Evolutionary conservation across 2,329 filamentous ascomycete genomes (phyloP).

Genomic region (Bisporella sp.): DNA sequence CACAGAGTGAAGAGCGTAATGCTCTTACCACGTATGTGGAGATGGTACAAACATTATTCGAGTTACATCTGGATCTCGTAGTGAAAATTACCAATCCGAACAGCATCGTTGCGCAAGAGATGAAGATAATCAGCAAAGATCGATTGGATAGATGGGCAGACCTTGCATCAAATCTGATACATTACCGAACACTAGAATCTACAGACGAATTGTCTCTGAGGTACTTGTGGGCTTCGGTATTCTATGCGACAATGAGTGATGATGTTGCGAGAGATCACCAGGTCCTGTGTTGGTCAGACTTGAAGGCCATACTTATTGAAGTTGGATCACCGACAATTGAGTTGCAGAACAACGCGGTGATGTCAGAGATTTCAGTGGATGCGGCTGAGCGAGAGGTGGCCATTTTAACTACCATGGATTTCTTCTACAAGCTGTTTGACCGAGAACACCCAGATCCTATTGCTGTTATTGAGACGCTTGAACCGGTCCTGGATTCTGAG

Average conservation of each 20-base stretch:
- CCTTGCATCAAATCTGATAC: slow-evolving; percentile 47
- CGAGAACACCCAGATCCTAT: slow-evolving; percentile 75
- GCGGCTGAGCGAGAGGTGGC: slow-evolving; percentile 87
- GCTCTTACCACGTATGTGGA: slow-evolving; percentile 36
- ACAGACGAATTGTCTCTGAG: slow-evolving; percentile 42
- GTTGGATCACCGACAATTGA: slow-evolving; percentile 44
- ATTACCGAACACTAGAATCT: slow-evolving; percentile 15
- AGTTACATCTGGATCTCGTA: slow-evolving; percentile 61
- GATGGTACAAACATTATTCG: slow-evolving; percentile 54
- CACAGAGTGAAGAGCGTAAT: slow-evolving; percentile 9
- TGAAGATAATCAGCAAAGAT: slow-evolving; percentile 47
- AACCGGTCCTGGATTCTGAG: slow-evolving; percentile 78
- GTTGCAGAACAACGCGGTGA: slow-evolving; percentile 78
- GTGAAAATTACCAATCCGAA: slow-evolving; percentile 53
- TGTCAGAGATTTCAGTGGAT: slow-evolving; percentile 77
- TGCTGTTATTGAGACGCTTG: slow-evolving; percentile 81
- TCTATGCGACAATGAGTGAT: slow-evolving; percentile 50
- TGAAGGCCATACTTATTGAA: slow-evolving; percentile 46
- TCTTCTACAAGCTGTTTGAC: slow-evolving; percentile 85
- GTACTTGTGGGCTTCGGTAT: slow-evolving; percentile 60
- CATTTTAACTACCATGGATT: slow-evolving; percentile 91
- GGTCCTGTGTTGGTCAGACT: slow-evolving; percentile 54
- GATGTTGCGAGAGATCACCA: slow-evolving; percentile 51
- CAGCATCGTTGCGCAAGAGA: slow-evolving; percentile 45
- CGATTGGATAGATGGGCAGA: slow-evolving; percentile 53